Conservation (phyloP, 169 alveolate species). For the Cryptosporidium canis region DNA sequence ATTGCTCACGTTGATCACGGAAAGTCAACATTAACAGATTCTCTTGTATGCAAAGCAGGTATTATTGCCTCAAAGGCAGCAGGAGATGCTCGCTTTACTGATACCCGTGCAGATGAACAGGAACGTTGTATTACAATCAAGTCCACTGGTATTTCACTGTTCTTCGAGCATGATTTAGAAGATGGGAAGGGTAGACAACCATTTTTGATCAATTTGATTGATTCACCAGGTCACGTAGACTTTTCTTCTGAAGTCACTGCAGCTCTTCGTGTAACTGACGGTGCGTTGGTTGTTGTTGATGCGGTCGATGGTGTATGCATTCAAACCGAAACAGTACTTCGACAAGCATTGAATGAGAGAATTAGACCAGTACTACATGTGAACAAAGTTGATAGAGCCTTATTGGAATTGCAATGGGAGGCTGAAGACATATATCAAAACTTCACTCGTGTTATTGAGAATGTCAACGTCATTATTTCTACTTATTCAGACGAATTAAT, state of each 20-base stretch:
- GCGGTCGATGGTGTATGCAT: conserved; percentile 99
- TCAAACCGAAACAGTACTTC: conserved; percentile 98
- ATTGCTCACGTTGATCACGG: conserved; percentile 99
- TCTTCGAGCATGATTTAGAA: conserved; percentile 95
- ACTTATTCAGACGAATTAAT: conserved; percentile 94
- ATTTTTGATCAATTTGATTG: conserved; percentile 97
- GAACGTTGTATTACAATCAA: conserved; percentile 99
- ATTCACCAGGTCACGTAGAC: conserved; percentile 99
- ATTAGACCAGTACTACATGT: conserved; percentile 98
- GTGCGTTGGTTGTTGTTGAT: conserved; percentile 99
- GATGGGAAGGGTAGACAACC: conserved; percentile 89
- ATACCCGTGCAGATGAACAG: conserved; percentile 98
- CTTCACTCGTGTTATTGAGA: conserved; percentile 95
- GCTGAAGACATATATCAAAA: conserved; percentile 97
- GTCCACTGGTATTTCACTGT: conserved; percentile 99
- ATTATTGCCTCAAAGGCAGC: conserved; percentile 97
- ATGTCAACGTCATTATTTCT: conserved; percentile 96
- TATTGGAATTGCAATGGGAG: conserved; percentile 96
- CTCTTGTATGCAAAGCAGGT: conserved; percentile 98
- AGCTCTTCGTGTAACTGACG: conserved; percentile 99
- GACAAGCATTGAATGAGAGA: conserved; percentile 98
- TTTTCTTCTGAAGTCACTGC: conserved; percentile 99
- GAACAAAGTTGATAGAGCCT: conserved; percentile 97
- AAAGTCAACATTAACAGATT: conserved; percentile 98
- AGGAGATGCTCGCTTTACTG: conserved; percentile 99